These are phyloP conservation scores for Apiosordaria backusii DNA, from an alignment of 495 filamentous ascomycete genomes.

Conservation along the genomic window DNA sequence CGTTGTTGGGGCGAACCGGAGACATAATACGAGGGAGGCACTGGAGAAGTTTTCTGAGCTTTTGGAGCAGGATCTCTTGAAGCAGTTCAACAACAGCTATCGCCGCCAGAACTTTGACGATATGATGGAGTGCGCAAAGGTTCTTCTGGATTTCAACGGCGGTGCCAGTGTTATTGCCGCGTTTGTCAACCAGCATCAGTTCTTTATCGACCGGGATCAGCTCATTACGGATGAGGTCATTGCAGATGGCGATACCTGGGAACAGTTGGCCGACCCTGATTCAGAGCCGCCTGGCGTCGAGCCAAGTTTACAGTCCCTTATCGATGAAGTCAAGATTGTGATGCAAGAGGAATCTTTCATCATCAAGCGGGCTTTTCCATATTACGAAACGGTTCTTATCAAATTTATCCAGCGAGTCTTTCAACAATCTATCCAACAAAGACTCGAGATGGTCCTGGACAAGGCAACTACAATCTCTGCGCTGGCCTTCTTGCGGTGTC, in stretches of 20 bases:
- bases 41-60: constrained; percentile 97
- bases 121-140: constrained; percentile 93
- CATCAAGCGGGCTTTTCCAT: constrained; percentile 93
- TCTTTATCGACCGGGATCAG: constrained; percentile 93
- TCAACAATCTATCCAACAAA: constrained; percentile 95
- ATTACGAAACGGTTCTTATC: constrained; percentile 86
- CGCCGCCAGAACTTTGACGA: constrained; percentile 89
- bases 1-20: constrained; percentile 37
- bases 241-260: constrained; percentile 78
- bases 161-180: constrained; percentile 89
- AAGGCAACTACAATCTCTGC: constrained; percentile 89
- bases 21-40: constrained; percentile 74
- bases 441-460: constrained; percentile 92
- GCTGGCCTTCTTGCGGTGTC: constrained; percentile 82
- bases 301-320: constrained; percentile 80
- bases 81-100: constrained; percentile 96
- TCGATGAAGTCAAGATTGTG: constrained; percentile 93
- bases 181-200: constrained; percentile 98
- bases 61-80: constrained; percentile 89
- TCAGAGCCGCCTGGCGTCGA: constrained; percentile 87
- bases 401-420: constrained; percentile 94
- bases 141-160: constrained; percentile 92
- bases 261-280: constrained; percentile 90
- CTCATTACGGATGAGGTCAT: constrained; percentile 87
- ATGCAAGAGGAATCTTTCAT: constrained; percentile 95